Evolutionary conservation across 805 yeast genomes (phyloP).

Genomic region (Kodamaea hsintzibuensis): DNA sequence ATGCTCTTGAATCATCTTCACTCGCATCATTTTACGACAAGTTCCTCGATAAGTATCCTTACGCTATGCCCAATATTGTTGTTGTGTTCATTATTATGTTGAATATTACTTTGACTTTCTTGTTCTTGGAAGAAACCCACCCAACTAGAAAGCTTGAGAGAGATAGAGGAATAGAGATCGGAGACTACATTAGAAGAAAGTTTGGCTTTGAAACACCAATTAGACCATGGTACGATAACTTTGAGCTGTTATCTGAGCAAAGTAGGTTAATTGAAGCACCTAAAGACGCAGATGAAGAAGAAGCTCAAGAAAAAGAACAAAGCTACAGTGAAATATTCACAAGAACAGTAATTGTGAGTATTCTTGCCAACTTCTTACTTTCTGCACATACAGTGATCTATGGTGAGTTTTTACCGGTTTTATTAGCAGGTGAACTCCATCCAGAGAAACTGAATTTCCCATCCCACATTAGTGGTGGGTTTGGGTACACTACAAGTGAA

Average conservation of each 20-base stretch:
- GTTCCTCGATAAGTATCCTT: constrained; percentile 34
- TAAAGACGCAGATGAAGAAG: not conserved
- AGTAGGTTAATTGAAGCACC: not conserved
- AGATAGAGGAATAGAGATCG: constrained; percentile 37
- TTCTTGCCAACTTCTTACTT: constrained; percentile 40
- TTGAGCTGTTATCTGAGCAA: not conserved
- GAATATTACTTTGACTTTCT: constrained; percentile 30
- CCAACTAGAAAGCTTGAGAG: constrained; percentile 20
- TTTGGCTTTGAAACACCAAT: constrained; percentile 27
- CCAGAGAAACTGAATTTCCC: constrained; percentile 44
- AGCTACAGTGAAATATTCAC: constrained; percentile 24
- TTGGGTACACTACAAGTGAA: constrained; percentile 46
- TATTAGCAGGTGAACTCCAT: constrained; percentile 40
- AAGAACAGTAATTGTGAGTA: constrained; percentile 29
- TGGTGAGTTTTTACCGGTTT: constrained; percentile 57
- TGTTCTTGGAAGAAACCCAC: constrained; percentile 42
- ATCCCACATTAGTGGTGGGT: constrained; percentile 50
- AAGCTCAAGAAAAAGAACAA: not conserved
- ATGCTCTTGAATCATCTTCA: not conserved
- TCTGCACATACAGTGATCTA: constrained; percentile 51
- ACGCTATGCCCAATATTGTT: constrained; percentile 39
- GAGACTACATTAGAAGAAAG: constrained; percentile 29
- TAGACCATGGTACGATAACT: constrained; percentile 30
- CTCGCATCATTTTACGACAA: constrained; percentile 20
- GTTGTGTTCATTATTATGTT: constrained; percentile 29